Evolutionary conservation across 345 rosid genomes (phyloP), one percentile per base, ranked within the genome.

Genomic region (Orychophragmus violaceus): DNA sequence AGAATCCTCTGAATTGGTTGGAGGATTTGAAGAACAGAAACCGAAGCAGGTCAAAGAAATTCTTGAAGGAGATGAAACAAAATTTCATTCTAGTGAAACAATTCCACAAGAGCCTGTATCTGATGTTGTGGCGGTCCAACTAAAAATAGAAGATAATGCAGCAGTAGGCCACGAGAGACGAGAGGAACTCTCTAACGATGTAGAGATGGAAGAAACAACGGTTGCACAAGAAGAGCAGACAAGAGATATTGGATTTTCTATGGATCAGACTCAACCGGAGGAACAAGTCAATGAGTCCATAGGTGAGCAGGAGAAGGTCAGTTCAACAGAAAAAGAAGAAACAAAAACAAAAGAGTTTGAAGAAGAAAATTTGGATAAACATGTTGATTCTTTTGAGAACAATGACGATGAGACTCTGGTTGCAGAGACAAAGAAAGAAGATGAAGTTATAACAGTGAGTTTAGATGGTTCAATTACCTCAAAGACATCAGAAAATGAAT

Each of bases 341-440:
- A 33, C 50, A 44, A 39, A 71, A 56, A 10, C 27, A 49, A 58
- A 24, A 9, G 58, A 72, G 58, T 39, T 6, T 72, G 71, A 46
- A 48, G 59, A 27, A 55, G 35, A 18, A 6, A 46, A 22, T 2
- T 10, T 0, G 27, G 51, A 64, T 37, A 33, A 60, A 5, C 14
- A 35, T 36, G 42, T 54, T 2, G 45, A 59, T 32, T 35, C 59
- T 24, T 23, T 45, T 11, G 42, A 51, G 44, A 39, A 39, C 11
- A 48, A 49, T 25, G 59, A 59, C 25, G n/a, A 22, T 3, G 59
- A 69, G 51, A 59, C 22, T 49, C 5, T 35, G 22, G 29, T 29
- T 50, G 61, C 19, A 33, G 59, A 48, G 59, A 54, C 3, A 19
- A 12, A 52, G n/a, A 61, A 28, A 39, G 45, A 9, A 53, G 39